Percentiles rank a stretch among this genome's conserved stretches.
These are phyloP conservation scores for Penicillium dipodomyicola DNA, from an alignment of 495 filamentous ascomycete species.

Conservation along the genomic window DNA sequence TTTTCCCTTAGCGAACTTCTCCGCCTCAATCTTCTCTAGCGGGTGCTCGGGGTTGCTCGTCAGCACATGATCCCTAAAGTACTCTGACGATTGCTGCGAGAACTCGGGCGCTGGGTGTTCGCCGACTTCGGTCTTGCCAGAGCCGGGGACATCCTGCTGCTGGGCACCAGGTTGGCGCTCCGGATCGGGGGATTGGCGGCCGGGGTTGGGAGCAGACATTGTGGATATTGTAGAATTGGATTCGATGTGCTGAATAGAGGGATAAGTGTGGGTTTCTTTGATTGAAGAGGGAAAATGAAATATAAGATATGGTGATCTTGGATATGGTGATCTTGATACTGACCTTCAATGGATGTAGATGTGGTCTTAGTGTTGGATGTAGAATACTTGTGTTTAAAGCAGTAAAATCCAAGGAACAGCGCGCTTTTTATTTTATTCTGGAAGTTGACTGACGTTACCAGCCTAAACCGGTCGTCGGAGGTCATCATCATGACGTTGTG, in stretches of 20 bases:
- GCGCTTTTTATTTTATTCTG: constrained; percentile 4
- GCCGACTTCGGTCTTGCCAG: constrained; percentile 54
- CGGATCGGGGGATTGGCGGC: constrained; percentile 80
- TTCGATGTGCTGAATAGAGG: not conserved
- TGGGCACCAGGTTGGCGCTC: constrained; percentile 67
- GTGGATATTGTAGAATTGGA: constrained; percentile 14
- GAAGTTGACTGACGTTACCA: constrained; percentile 22
- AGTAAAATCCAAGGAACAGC: constrained; percentile 2
- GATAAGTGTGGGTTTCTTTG: constrained; percentile 3
- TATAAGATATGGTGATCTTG: not conserved
- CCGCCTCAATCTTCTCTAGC: constrained; percentile 65
- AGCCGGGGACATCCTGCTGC: constrained; percentile 51
- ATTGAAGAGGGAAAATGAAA: not conserved
- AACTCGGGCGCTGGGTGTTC: constrained; percentile 34
- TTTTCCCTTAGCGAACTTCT: constrained; percentile 56
- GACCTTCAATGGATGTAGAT: not conserved
- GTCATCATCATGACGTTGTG: constrained; percentile 32
- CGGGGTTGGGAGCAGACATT: constrained; percentile 48
- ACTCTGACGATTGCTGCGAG: constrained; percentile 39
- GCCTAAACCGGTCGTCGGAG: constrained; percentile 14
- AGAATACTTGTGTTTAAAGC: not conserved
- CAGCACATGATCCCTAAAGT: constrained; percentile 35
- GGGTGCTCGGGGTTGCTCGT: constrained; percentile 67
- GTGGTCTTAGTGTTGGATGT: not conserved
- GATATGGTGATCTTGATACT: constrained; percentile 1